phyloP scores from a whole-genome alignment of 257 asterid species.

The Coffea eugenioides region DNA sequence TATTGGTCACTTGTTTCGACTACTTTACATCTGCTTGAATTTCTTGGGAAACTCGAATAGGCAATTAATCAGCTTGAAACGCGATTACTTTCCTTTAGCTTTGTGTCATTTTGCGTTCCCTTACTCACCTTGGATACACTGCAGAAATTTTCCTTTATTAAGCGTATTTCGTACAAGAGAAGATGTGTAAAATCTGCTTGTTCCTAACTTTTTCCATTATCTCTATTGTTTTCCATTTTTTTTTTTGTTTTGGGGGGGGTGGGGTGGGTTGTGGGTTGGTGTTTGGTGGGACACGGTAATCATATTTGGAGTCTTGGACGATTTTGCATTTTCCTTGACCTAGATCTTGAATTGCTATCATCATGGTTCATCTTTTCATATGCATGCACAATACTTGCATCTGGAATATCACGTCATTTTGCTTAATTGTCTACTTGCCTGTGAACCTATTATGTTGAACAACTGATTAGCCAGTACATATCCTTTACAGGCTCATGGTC shows the following conservation, averaged over 20 bases:
- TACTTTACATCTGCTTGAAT: not conserved
- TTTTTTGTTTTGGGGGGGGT: not conserved
- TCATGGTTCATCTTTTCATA: not conserved
- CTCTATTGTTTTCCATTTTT: not conserved
- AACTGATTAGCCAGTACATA: slow-evolving; percentile 14
- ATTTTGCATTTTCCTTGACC: not conserved
- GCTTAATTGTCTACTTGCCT: not conserved
- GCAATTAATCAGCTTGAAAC: not conserved
- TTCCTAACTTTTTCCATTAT: too few relatives aligned
- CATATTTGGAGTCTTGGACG: not conserved
- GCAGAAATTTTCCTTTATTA: not conserved
- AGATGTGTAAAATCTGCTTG: not conserved
- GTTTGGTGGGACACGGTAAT: too few relatives aligned
- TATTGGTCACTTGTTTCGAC: not conserved
- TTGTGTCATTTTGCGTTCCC: not conserved
- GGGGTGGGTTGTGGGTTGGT: not conserved
- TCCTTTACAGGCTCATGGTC: slow-evolving; percentile 81
- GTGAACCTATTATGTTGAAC: not conserved
- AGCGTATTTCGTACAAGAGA: not conserved
- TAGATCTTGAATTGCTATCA: not conserved
- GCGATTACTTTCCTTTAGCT: not conserved
- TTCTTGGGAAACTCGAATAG: not conserved
- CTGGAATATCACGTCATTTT: too few relatives aligned
- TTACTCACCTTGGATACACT: not conserved
- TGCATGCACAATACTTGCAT: not conserved